These are phyloP conservation scores for Euphorbia lathyris DNA, from an alignment of 345 rosid genomes.

Conservation along the genomic window DNA sequence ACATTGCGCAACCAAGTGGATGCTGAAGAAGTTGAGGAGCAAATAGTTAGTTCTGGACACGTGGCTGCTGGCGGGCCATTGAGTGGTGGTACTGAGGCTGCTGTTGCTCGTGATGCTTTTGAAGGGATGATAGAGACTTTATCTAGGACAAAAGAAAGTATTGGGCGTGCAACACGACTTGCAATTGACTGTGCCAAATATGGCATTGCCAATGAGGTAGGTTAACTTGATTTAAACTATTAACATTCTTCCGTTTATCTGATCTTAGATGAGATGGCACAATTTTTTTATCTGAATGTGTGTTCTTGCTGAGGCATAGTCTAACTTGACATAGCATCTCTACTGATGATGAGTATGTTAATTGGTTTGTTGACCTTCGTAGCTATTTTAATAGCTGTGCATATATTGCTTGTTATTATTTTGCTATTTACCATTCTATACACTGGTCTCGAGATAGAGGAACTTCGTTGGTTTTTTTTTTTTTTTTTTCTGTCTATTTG, in stretches of 20 bases:
- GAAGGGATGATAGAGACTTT: constrained; percentile 99
- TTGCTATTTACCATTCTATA: background rate
- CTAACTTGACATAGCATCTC: background rate
- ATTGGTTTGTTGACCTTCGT: background rate
- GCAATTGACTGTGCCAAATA: constrained; percentile 95
- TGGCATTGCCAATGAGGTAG: constrained; percentile 91
- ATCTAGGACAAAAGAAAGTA: constrained; percentile 94
- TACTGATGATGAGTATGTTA: background rate
- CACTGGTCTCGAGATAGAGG: background rate
- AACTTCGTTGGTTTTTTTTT: background rate
- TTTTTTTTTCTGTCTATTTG: background rate
- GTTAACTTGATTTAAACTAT: constrained; percentile 4
- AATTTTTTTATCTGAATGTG: background rate
- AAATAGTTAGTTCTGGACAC: constrained; percentile 54
- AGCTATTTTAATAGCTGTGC: background rate
- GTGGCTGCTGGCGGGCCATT: constrained; percentile 65
- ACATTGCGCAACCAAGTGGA: constrained; percentile 38
- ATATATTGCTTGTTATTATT: background rate
- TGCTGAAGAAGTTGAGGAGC: constrained; percentile 64
- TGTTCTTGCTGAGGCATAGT: background rate
- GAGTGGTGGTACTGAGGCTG: constrained; percentile 88
- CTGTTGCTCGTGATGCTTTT: constrained; percentile 92
- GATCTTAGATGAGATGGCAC: background rate
- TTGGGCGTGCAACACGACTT: constrained; percentile 93
- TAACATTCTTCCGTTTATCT: background rate